A percentile compares a stretch with the other conserved stretches of the same genome.
These are phyloP conservation scores for Coniosporium uncinatum DNA, from an alignment of 2,329 filamentous ascomycete species.

Conservation along the genomic window DNA sequence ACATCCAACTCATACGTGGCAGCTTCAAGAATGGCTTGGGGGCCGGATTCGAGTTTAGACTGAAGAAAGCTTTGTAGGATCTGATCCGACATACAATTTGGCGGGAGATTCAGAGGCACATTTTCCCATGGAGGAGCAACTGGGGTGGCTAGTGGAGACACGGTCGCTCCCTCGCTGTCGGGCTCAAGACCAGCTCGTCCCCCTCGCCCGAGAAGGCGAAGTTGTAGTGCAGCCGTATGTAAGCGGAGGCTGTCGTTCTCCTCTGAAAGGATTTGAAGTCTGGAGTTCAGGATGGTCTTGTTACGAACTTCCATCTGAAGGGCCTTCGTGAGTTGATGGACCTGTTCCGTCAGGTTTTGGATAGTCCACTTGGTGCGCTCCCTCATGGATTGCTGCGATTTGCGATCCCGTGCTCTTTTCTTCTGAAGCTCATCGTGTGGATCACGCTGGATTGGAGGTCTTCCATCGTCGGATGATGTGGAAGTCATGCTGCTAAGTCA, in stretches of 20 bases:
- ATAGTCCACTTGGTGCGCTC: constrained; percentile 16
- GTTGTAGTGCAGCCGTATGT: constrained; percentile 15
- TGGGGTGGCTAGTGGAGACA: no score
- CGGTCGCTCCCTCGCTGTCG: no score
- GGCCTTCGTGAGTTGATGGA: constrained; percentile 11
- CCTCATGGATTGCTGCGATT: constrained; percentile 16
- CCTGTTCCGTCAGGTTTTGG: constrained; percentile 15
- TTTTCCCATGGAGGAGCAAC: constrained; percentile 11
- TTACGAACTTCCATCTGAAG: constrained; percentile 10
- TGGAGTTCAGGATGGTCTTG: constrained; percentile 10
- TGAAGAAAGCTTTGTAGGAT: constrained; percentile 16
- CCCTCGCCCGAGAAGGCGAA: constrained; percentile 12
- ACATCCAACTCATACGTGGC: no score
- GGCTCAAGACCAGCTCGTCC: constrained; percentile 4
- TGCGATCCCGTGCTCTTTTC: constrained; percentile 17
- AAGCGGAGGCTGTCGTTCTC: constrained; percentile 16
- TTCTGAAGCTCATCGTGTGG: no score
- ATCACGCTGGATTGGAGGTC: no score
- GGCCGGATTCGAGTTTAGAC: constrained; percentile 9
- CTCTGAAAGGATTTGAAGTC: constrained; percentile 11
- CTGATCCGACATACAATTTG: constrained; percentile 13
- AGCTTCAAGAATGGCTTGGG: constrained; percentile 8
- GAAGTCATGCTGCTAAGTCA: no score
- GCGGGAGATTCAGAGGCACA: constrained; percentile 14
- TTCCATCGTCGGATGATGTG: no score